Conservation (phyloP, 2,329 filamentous ascomycete species). For the Fusarium sp. region DNA sequence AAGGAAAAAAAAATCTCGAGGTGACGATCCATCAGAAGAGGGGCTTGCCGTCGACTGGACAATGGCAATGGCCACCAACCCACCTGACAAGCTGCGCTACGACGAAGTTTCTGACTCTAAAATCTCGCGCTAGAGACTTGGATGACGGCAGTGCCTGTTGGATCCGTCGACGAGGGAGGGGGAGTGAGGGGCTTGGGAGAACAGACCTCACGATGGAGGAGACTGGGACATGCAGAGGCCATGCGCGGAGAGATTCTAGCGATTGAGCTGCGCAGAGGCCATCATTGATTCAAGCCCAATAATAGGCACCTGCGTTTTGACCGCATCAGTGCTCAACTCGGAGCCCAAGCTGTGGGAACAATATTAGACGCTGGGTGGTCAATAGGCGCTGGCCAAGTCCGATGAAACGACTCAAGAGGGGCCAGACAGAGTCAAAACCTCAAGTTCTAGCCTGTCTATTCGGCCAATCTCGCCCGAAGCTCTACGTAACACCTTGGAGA, state of each 20-base stretch:
- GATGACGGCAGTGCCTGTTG: slow-evolving; percentile 48
- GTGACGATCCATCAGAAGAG: slow-evolving; percentile 32
- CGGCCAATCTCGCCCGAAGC: slow-evolving; percentile 8
- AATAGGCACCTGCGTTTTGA: background rate
- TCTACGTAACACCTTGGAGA: slow-evolving; percentile 3
- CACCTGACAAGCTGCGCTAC: slow-evolving; percentile 30
- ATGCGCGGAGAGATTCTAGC: background rate
- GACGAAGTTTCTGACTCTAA: slow-evolving; percentile 40
- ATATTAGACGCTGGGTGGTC: background rate
- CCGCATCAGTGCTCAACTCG: background rate
- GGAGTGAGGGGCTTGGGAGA: slow-evolving; percentile 34
- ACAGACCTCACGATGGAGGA: slow-evolving; percentile 8
- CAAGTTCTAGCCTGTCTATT: background rate
- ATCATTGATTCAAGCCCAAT: background rate
- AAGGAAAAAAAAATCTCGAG: slow-evolving; percentile 28
- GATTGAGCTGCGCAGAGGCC: background rate
- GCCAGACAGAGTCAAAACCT: slow-evolving; percentile 3
- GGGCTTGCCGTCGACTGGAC: slow-evolving; percentile 33
- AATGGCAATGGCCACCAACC: slow-evolving; percentile 26
- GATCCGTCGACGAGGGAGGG: slow-evolving; percentile 18
- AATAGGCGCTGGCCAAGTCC: too few species aligned
- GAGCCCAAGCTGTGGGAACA: background rate
- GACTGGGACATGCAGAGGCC: slow-evolving; percentile 3
- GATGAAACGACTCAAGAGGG: slow-evolving; percentile 18
- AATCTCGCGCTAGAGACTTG: slow-evolving; percentile 44